Conservation (phyloP, 176 grass and related monocot genomes). For the Echinochloa phyllopogon region DNA sequence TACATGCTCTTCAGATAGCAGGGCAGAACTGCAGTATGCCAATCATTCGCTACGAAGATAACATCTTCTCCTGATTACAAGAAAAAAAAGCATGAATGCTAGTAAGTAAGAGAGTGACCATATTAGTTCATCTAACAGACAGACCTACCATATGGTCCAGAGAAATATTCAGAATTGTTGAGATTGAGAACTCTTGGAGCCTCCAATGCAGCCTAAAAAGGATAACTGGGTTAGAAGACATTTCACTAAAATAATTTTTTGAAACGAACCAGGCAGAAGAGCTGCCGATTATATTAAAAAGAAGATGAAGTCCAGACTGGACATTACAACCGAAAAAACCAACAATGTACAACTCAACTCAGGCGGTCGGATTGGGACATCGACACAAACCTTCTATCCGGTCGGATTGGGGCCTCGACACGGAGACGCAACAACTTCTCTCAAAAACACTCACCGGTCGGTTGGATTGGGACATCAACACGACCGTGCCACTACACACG, state of each 20-base stretch:
- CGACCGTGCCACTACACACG: no score
- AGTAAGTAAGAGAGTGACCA: slow-evolving; percentile 3
- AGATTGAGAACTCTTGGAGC: slow-evolving; percentile 91
- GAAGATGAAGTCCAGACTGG: no score
- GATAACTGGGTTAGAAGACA: slow-evolving; percentile 34
- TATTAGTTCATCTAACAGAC: slow-evolving; percentile 34
- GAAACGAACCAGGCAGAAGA: no score
- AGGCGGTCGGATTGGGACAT: no score
- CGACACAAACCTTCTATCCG: no score
- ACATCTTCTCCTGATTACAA: slow-evolving; percentile 77
- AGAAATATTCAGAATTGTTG: slow-evolving; percentile 69
- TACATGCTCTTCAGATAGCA: slow-evolving; percentile 94
- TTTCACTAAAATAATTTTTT: slow-evolving; percentile 8
- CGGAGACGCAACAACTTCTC: no score
- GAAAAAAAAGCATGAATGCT: slow-evolving; percentile 16
- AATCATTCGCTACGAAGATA: slow-evolving; percentile 88
- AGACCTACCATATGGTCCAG: slow-evolving; percentile 78
- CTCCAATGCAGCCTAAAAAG: slow-evolving; percentile 86
- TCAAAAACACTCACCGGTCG: no score
- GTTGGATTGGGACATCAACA: no score
- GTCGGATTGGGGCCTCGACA: no score
- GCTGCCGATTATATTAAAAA: no score
- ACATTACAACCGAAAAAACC: no score
- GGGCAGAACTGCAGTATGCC: slow-evolving; percentile 75
- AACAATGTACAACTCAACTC: no score